phyloP scores from a whole-genome alignment of 1,284 basidiomycete genomes.

The Puccinia coronata region DNA sequence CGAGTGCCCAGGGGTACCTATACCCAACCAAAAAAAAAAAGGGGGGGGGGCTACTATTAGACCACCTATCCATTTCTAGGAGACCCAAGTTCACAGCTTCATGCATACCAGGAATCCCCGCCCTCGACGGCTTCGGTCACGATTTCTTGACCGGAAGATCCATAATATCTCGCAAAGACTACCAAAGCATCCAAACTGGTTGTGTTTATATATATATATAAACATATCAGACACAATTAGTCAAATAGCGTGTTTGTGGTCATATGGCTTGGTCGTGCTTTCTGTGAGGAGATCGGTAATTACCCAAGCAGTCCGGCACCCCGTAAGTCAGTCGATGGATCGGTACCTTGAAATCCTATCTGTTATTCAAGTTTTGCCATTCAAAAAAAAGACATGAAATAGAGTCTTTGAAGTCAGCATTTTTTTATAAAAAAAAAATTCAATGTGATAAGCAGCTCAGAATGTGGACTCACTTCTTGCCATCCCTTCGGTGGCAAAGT shows the following conservation, averaged over 20 bases:
- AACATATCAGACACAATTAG: neutral
- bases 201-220: neutral
- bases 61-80: too few species aligned
- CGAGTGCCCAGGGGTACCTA: constrained; percentile 48
- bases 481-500: constrained; percentile 30
- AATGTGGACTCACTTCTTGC: constrained; percentile 26
- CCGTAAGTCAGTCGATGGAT: constrained; percentile 39
- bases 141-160: constrained; percentile 26
- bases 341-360: constrained; percentile 43
- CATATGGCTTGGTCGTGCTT: neutral
- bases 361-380: neutral
- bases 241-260: neutral
- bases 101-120: constrained; percentile 29
- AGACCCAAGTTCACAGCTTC: neutral
- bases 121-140: constrained; percentile 41
- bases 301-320: constrained; percentile 33
- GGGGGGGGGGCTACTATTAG: too few species aligned
- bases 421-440: neutral
- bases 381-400: neutral
- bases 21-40: neutral
- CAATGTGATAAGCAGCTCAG: too few species aligned
- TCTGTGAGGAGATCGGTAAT: neutral
- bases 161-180: constrained; percentile 28
- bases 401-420: too few species aligned
- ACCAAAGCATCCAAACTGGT: constrained; percentile 37